Evolutionary conservation across 225 moss, liverwort and hornwort species (phyloP).

Genomic region (Thuidium tamariscinum): DNA sequence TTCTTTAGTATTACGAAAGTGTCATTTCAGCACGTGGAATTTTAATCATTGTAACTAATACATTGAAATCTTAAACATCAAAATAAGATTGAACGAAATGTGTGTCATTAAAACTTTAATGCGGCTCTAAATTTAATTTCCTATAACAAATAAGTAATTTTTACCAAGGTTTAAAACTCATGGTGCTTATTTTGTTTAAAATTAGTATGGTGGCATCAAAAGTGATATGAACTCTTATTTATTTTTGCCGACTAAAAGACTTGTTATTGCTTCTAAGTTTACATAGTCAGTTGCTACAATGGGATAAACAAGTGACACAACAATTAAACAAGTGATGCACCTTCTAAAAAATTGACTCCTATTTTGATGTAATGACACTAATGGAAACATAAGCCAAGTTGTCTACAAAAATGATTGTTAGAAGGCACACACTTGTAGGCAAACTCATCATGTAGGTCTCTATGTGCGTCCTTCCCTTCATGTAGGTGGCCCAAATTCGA

Average conservation of each 20-base stretch:
- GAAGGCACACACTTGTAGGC: accelerated
- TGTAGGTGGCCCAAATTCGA: too few species aligned
- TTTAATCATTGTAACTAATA: neutral
- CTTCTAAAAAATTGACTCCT: too few species aligned
- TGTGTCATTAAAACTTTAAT: neutral
- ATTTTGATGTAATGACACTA: accelerated
- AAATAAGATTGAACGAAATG: neutral
- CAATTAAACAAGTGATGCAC: neutral
- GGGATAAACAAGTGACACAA: neutral
- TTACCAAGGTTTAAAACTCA: accelerated
- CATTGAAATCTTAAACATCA: accelerated
- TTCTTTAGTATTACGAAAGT: accelerated
- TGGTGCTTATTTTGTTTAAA: accelerated
- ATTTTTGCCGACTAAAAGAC: accelerated
- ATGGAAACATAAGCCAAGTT: accelerated
- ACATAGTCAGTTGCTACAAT: neutral
- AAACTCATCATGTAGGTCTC: accelerated
- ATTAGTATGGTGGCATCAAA: neutral
- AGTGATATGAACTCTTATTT: neutral
- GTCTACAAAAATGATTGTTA: neutral
- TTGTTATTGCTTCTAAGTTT: neutral
- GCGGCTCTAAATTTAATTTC: neutral
- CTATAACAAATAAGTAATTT: accelerated
- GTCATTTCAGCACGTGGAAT: accelerated
- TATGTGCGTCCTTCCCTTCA: too few species aligned